Base-by-base conservation (phyloP, 1,139 yeast species). In the Sugiyamaella japonica region DNA sequence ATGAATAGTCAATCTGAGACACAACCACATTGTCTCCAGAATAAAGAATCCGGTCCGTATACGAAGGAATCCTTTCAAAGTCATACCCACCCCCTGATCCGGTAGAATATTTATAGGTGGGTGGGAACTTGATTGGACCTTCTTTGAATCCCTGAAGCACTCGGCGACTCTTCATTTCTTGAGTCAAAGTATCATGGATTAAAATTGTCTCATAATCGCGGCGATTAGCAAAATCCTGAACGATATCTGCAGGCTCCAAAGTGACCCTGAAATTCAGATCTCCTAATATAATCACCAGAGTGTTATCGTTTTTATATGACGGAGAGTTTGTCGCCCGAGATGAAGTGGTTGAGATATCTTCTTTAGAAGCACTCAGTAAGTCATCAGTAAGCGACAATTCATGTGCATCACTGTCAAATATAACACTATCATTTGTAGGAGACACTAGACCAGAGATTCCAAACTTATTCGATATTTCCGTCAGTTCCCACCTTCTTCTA, bases 211-310 rank as follows among this genome's bases (percentile, higher is more conserved):
- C 69, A 63, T 71, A 82, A 42, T 82, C 76, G 15, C 74, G 66
- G 31, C 70, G 70, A 7, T 73, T 71, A 13, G 82, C 71, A 60
- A 80, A 69, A 4, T 74, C 72, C 31, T 75, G 71, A 1, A 79
- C 77, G 43, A 64, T 56, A 72, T 82, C 65, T 68, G 68, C 52
- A 71, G 64, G 68, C 34, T 79, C 71, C 57, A 80, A 73, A 28
- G 75, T 73, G 20, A 84, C 73, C 57, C 96, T 74, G 69, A 84
- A 89, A 68, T 89, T 89, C 60, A 88, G 74, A 65, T 89, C 96
- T 2, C 96, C 96, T 51, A 83, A 72, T 72, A 87, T 76, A 41
- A 86, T 72, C 0, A 83, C 76, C 44, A 58, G 34, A 16, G 48
- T 55, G 7, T 46, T 17, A n/a, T 56, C 55, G 16, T 53, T 31